Percentiles rank a stretch among this genome's conserved stretches.
These are phyloP conservation scores for Yamadazyma akitaensis DNA, from an alignment of 805 yeast species.

Conservation along the genomic window DNA sequence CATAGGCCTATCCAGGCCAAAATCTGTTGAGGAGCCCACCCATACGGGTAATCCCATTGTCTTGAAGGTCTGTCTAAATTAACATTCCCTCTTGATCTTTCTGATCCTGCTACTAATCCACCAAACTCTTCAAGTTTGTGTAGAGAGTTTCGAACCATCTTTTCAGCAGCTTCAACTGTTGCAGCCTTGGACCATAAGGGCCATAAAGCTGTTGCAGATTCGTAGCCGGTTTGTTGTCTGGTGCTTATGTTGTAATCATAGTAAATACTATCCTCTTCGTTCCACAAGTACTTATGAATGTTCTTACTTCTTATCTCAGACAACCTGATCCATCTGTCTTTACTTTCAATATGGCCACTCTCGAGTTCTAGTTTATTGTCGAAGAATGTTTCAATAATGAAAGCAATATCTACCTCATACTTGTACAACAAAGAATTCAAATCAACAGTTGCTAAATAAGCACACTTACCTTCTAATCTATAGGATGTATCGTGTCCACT, in stretches of 20 bases:
- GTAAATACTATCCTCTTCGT: slow-evolving; percentile 69
- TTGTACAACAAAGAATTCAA: slow-evolving; percentile 81
- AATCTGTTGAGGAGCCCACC: slow-evolving; percentile 99
- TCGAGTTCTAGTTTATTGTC: slow-evolving; percentile 39
- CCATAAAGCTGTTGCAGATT: slow-evolving; percentile 89
- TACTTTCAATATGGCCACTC: slow-evolving; percentile 32
- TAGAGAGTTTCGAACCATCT: slow-evolving; percentile 54
- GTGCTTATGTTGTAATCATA: slow-evolving; percentile 76
- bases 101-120: slow-evolving; percentile 84
- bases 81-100: slow-evolving; percentile 66
- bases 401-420: slow-evolving; percentile 83
- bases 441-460: slow-evolving; percentile 86
- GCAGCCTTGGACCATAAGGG: slow-evolving; percentile 83
- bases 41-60: slow-evolving; percentile 98
- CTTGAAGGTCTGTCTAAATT: slow-evolving; percentile 74
- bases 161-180: slow-evolving; percentile 60
- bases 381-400: slow-evolving; percentile 54
- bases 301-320: slow-evolving; percentile 53
- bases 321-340: slow-evolving; percentile 58
- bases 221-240: slow-evolving; percentile 58
- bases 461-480: slow-evolving; percentile 86
- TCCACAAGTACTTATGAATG: slow-evolving; percentile 78
- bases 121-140: slow-evolving; percentile 79
- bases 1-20: slow-evolving; percentile 85
- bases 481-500: slow-evolving; percentile 95